A percentile compares a stretch with the other conserved stretches of the same genome.
Conservation (phyloP, 805 yeast species). For the Saccharomycopsis capsularis region DNA sequence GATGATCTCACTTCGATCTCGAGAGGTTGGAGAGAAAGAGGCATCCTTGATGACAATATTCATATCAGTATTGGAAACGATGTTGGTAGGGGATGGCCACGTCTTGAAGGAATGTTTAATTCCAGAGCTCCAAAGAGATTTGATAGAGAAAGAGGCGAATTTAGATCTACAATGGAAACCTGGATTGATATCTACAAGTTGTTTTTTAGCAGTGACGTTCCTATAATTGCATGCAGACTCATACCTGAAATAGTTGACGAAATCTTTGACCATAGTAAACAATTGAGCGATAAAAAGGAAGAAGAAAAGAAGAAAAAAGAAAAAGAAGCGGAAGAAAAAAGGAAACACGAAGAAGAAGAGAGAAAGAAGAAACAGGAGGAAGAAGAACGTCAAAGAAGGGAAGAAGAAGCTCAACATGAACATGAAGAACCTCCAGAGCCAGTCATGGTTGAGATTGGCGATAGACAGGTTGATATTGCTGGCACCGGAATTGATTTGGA, state of each 20-base stretch:
- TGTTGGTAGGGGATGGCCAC: too few relatives aligned
- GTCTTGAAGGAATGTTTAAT: too few relatives aligned
- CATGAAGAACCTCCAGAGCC: conserved; percentile 37
- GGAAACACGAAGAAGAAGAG: conserved; percentile 26
- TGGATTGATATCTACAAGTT: conserved; percentile 3
- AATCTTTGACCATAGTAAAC: conserved; percentile 44
- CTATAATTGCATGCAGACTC: conserved; percentile 28
- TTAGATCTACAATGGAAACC: conserved; percentile 7
- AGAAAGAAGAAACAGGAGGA: conserved; percentile 28
- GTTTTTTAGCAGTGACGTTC: neutral
- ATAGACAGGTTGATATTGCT: conserved; percentile 71
- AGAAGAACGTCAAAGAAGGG: conserved; percentile 25
- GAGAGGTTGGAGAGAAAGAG: too few relatives aligned
- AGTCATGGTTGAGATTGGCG: conserved; percentile 66
- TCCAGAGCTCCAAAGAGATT: too few relatives aligned
- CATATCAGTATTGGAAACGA: too few relatives aligned
- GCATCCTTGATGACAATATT: too few relatives aligned
- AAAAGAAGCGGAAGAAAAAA: conserved; percentile 28
- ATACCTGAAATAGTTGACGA: conserved; percentile 39
- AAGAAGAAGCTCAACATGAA: conserved; percentile 21
- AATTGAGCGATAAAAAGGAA: conserved; percentile 27
- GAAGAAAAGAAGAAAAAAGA: conserved; percentile 24
- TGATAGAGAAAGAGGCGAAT: neutral
- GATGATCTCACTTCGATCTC: too few relatives aligned
- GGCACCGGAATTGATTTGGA: conserved; percentile 92